phyloP scores from a whole-genome alignment of 179 eudicot genomes.

The Spinacia oleracea region DNA sequence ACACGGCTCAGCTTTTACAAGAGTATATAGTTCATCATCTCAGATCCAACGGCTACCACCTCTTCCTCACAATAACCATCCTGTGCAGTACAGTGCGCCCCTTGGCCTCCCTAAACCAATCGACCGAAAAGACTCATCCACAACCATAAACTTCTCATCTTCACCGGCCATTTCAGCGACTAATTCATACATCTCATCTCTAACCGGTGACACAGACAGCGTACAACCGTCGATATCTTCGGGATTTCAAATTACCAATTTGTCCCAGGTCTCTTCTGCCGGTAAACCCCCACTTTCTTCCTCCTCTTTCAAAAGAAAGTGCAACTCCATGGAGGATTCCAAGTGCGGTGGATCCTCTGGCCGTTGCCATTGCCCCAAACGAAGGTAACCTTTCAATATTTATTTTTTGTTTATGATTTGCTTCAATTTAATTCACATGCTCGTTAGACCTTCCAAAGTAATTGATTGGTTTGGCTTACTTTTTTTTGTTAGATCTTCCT shows the following conservation, averaged over 20 bases:
- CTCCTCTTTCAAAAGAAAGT: constrained; percentile 34
- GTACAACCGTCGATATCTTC: constrained; percentile 44
- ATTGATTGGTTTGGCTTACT: no score
- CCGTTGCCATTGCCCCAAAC: constrained; percentile 44
- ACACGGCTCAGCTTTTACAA: constrained; percentile 36
- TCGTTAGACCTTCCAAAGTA: no score
- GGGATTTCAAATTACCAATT: constrained; percentile 42
- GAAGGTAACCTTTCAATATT: constrained; percentile 27
- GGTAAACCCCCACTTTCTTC: constrained; percentile 42
- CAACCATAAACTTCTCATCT: constrained; percentile 37
- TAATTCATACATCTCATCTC: constrained; percentile 35
- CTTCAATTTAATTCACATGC: neutral
- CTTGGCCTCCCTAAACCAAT: neutral
- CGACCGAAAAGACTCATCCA: constrained; percentile 28
- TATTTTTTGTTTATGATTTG: neutral
- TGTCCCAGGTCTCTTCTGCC: constrained; percentile 39
- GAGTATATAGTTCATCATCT: constrained; percentile 32
- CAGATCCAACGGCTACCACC: constrained; percentile 38
- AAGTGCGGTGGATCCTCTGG: constrained; percentile 42
- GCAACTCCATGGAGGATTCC: constrained; percentile 34
- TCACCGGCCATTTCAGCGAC: constrained; percentile 32
- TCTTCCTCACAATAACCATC: constrained; percentile 19
- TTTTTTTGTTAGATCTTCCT: no score
- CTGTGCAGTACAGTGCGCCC: neutral
- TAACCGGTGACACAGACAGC: constrained; percentile 42